Conservation (phyloP, 75 land plant species). For the Sequoia sempervirens region DNA sequence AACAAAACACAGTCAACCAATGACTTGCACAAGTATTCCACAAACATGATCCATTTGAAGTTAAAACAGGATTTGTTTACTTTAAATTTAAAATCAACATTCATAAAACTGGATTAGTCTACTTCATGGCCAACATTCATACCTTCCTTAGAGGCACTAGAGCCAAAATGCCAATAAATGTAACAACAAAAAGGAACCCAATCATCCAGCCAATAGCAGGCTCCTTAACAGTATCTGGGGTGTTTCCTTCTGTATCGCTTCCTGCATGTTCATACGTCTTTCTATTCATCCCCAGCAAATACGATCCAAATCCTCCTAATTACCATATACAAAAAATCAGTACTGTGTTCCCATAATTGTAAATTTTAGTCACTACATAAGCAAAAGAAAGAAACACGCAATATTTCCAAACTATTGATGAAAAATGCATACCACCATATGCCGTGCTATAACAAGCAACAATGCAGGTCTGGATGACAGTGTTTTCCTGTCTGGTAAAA, state of each 20-base stretch:
- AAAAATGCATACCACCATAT: conserved; percentile 53
- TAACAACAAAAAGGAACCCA: neutral
- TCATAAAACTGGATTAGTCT: conserved; percentile 1
- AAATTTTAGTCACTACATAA: no score
- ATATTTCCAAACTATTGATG: neutral
- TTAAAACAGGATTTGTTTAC: no score
- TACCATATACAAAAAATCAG: no score
- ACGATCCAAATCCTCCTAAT: neutral
- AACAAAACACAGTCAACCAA: neutral
- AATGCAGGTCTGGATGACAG: conserved; percentile 79
- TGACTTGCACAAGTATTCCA: neutral
- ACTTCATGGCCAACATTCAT: neutral
- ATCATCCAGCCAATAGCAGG: no score
- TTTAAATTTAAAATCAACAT: neutral
- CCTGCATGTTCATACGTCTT: neutral
- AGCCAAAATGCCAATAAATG: neutral
- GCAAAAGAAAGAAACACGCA: no score
- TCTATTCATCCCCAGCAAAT: neutral
- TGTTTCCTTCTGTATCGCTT: neutral
- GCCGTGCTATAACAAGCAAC: conserved; percentile 83
- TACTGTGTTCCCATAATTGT: no score
- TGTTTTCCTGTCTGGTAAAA: conserved; percentile 85
- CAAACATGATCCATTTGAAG: no score
- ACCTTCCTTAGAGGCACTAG: neutral
- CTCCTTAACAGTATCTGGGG: neutral